Conservation (phyloP, 495 filamentous ascomycete species). For the Platismatia glauca region DNA sequence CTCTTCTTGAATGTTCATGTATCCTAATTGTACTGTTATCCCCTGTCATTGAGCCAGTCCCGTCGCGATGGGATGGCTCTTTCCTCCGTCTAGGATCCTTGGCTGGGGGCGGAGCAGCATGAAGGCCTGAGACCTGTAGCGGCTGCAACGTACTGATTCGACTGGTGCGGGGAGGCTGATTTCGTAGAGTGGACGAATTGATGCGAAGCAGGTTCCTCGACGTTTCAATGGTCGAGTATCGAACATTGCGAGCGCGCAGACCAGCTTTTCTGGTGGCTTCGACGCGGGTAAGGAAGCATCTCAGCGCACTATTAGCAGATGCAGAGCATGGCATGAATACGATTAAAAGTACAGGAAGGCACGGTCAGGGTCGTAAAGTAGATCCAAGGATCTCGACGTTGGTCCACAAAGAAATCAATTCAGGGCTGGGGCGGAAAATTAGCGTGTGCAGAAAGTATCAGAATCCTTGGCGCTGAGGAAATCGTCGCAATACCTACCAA, state of each 20-base stretch:
- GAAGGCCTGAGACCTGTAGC: neutral
- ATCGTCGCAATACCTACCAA: too few species aligned
- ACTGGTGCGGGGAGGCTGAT: neutral
- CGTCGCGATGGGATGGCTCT: neutral
- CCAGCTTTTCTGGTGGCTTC: neutral
- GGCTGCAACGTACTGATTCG: neutral
- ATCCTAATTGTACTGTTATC: neutral
- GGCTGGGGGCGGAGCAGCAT: neutral
- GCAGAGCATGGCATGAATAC: slow-evolving; percentile 9
- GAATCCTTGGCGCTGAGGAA: too few species aligned
- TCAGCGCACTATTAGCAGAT: slow-evolving; percentile 15
- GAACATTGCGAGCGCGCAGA: neutral
- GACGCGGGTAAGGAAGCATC: neutral
- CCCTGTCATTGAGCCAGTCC: neutral
- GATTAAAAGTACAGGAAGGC: neutral
- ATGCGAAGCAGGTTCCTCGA: neutral
- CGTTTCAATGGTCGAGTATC: neutral
- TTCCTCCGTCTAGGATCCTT: neutral
- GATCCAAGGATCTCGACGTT: too few species aligned
- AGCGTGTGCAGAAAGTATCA: too few species aligned
- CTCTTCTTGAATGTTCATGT: neutral
- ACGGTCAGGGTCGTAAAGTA: too few species aligned
- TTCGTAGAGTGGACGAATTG: neutral
- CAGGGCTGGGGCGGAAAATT: too few species aligned
- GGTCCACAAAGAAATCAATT: too few species aligned